These are phyloP conservation scores for Fusarium heterosporum DNA, from an alignment of 2,329 filamentous ascomycete genomes.

Conservation along the genomic window DNA sequence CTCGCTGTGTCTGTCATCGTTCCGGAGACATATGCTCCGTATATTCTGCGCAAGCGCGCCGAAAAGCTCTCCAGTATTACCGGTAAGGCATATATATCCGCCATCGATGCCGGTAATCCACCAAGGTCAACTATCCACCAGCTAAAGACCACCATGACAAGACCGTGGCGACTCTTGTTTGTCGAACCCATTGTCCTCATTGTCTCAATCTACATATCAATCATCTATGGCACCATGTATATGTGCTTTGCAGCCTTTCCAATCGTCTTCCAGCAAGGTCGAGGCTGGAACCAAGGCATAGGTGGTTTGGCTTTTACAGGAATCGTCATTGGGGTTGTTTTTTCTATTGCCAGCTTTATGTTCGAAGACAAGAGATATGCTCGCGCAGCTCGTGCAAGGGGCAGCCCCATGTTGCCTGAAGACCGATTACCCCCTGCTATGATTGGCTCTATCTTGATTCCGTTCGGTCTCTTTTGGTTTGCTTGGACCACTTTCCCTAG, in stretches of 20 bases:
- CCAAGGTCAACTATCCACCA: slow-evolving; percentile 56
- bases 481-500: slow-evolving; percentile 13
- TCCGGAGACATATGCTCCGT: slow-evolving; percentile 49
- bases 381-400: background rate
- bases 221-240: slow-evolving; percentile 44
- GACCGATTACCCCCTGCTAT: slow-evolving; percentile 12
- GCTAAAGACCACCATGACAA: slow-evolving; percentile 54
- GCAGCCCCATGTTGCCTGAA: background rate
- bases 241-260: slow-evolving; percentile 35
- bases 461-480: slow-evolving; percentile 25
- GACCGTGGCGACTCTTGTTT: slow-evolving; percentile 77
- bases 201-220: slow-evolving; percentile 73
- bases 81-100: slow-evolving; percentile 43
- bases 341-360: background rate
- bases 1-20: slow-evolving; percentile 58
- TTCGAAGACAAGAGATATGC: slow-evolving; percentile 19
- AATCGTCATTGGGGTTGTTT: slow-evolving; percentile 4
- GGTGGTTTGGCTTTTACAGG: slow-evolving; percentile 17
- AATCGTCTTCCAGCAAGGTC: slow-evolving; percentile 19
- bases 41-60: slow-evolving; percentile 42
- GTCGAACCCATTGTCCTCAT: slow-evolving; percentile 76
- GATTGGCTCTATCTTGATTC: slow-evolving; percentile 10
- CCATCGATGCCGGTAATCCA: slow-evolving; percentile 59
- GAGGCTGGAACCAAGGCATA: slow-evolving; percentile 22
- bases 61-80: slow-evolving; percentile 32